These are phyloP conservation scores for Penicillium sp. DNA, from an alignment of 2,329 filamentous ascomycete species.

Conservation along the genomic window DNA sequence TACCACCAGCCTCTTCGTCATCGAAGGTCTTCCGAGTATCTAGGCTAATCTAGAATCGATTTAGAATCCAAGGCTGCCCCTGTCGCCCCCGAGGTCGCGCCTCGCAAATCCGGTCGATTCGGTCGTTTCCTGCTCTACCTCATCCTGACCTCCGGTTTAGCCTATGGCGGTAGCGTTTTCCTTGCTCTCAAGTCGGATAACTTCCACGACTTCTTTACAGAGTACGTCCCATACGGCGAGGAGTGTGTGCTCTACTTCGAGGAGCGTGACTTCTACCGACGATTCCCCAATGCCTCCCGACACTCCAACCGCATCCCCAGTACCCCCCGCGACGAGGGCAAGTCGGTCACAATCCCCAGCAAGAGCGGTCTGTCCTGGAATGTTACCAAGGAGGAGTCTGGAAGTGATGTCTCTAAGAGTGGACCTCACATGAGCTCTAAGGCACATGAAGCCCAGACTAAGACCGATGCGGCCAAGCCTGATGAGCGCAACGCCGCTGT, in stretches of 20 bases:
- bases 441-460: constrained; percentile 31
- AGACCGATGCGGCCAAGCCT: constrained; percentile 31
- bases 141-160: constrained; percentile 73
- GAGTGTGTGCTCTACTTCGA: constrained; percentile 94
- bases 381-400: constrained; percentile 66
- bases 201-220: constrained; percentile 99
- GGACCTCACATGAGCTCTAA: constrained; percentile 53
- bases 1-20: constrained; percentile 22
- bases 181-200: constrained; percentile 93
- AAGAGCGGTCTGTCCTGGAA: constrained; percentile 85
- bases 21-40: not conserved
- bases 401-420: constrained; percentile 61
- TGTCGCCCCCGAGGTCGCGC: constrained; percentile 50
- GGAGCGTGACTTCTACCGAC: constrained; percentile 88
- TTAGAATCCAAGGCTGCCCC: constrained; percentile 41
- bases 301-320: constrained; percentile 49
- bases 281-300: constrained; percentile 66
- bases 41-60: constrained; percentile 40
- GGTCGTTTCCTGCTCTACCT: constrained; percentile 78
- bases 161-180: constrained; percentile 87
- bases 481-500: constrained; percentile 35
- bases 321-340: constrained; percentile 57
- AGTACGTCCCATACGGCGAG: constrained; percentile 93
- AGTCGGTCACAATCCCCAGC: constrained; percentile 79
- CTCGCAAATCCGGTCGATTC: constrained; percentile 72